phyloP scores from a whole-genome alignment of 2,329 filamentous ascomycete genomes.

The Diaporthe vaccinii region DNA sequence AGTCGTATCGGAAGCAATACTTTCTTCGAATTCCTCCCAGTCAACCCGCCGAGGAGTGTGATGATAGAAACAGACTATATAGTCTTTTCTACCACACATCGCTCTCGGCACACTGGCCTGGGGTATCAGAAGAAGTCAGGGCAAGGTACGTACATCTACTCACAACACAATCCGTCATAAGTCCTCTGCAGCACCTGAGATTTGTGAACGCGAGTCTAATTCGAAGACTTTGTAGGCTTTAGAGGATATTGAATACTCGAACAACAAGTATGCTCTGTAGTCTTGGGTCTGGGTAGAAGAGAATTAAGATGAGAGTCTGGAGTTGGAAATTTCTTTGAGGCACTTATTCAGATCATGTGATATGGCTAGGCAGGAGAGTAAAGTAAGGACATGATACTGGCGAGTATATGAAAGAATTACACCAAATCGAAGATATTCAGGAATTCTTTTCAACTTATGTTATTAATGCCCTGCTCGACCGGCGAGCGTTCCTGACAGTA shows the following conservation, averaged over 20 bases:
- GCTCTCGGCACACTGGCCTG: slow-evolving; percentile 13
- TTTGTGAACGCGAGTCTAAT: neutral
- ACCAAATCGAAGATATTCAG: neutral
- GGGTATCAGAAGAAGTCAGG: neutral
- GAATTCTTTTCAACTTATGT: too few relatives aligned
- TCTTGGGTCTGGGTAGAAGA: neutral
- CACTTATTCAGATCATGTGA: neutral
- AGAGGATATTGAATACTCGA: slow-evolving; percentile 44
- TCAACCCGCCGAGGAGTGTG: slow-evolving; percentile 9
- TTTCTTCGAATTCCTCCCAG: slow-evolving; percentile 1
- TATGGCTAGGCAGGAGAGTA: too few relatives aligned
- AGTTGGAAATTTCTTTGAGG: neutral
- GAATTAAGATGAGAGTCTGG: neutral
- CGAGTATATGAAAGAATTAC: neutral
- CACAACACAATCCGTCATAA: neutral
- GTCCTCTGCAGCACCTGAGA: too few relatives aligned
- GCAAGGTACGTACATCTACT: neutral
- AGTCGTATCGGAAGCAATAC: slow-evolving; percentile 28
- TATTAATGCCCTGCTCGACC: neutral
- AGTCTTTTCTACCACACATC: slow-evolving; percentile 18
- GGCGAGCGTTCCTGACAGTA: too few relatives aligned
- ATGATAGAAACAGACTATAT: slow-evolving; percentile 27
- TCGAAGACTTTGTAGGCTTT: slow-evolving; percentile 25
- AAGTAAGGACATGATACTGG: too few relatives aligned
- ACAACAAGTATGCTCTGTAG: slow-evolving; percentile 41